Conservation (phyloP, 345 rosid genomes). For the Citrus cavaleriei region DNA sequence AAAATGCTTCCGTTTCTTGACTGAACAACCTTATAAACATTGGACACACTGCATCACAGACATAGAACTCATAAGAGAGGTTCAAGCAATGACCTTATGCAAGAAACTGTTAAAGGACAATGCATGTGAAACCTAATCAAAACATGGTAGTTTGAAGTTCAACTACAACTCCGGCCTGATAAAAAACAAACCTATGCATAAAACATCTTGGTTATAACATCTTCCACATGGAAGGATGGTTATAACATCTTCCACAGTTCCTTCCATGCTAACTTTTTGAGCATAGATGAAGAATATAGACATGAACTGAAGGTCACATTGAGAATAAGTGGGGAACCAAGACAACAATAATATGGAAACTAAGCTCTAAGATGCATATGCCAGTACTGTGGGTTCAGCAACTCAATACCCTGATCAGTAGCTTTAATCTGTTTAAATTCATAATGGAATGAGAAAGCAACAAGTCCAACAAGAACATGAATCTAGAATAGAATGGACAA, state of each 20-base stretch:
- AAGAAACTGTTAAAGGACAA: neutral
- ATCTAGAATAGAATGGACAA: neutral
- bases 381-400: neutral
- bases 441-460: neutral
- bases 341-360: neutral
- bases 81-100: conserved; percentile 7
- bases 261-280: neutral
- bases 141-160: neutral
- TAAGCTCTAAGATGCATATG: neutral
- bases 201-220: neutral
- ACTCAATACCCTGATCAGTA: neutral
- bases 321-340: too few species aligned
- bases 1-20: conserved; percentile 87
- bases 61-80: neutral
- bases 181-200: neutral
- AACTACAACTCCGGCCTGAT: neutral
- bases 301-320: neutral
- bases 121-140: neutral
- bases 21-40: conserved; percentile 75
- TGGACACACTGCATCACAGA: conserved; percentile 50
- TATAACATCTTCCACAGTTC: neutral
- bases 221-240: neutral
- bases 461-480: neutral
- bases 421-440: neutral
- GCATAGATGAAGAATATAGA: neutral